Evolutionary conservation across 805 yeast species (phyloP).

Genomic region (Candida krabiensis): DNA sequence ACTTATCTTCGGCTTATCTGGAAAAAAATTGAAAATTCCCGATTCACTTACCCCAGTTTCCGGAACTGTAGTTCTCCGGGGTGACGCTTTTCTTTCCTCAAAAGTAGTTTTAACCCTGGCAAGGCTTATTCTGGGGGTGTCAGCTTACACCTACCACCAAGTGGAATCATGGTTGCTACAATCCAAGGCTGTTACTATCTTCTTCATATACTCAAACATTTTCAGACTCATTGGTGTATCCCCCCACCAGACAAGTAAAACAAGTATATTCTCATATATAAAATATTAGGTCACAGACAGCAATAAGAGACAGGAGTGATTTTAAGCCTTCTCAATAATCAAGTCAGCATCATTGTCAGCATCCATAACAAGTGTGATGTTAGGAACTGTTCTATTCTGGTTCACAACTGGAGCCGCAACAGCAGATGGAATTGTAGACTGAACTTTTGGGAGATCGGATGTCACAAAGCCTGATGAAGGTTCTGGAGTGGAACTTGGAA

Average conservation of each 20-base stretch:
- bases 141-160: no score
- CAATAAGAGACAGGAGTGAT: background rate
- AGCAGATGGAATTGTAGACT: conserved; percentile 9
- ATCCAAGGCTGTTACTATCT: no score
- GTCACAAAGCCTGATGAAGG: conserved; percentile 6
- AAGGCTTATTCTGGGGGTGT: no score
- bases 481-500: background rate
- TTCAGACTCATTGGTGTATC: conserved; percentile 12
- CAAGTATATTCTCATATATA: background rate
- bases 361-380: conserved; percentile 30
- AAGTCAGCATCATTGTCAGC: conserved; percentile 32
- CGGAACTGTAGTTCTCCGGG: no score
- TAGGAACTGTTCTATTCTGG: conserved; percentile 16
- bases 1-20: no score
- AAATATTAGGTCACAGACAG: background rate
- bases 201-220: no score
- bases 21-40: no score
- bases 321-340: conserved; percentile 30
- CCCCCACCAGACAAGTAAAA: conserved; percentile 7
- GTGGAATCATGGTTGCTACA: no score
- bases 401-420: conserved; percentile 8
- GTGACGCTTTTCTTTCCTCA: no score
- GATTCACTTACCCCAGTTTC: no score
- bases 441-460: conserved; percentile 1
- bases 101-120: no score